phyloP scores from a whole-genome alignment of 202 grass and related monocot species.

The Musa balbisiana region DNA sequence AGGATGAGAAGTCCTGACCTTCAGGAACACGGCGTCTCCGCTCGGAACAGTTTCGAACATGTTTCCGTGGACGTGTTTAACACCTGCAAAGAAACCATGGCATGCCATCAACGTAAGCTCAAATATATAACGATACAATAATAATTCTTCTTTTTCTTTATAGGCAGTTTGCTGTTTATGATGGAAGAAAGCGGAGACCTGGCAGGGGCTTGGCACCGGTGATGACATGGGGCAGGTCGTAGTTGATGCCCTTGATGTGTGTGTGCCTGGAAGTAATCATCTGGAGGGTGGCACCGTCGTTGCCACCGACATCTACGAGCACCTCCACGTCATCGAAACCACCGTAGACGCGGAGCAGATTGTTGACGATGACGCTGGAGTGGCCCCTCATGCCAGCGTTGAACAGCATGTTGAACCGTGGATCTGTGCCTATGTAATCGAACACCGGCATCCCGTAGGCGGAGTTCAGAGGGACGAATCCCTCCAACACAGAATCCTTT shows the following conservation, averaged over 20 bases:
- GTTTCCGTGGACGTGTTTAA: too few relatives aligned
- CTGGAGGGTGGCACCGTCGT: not conserved
- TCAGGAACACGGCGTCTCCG: too few relatives aligned
- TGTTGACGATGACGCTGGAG: not conserved
- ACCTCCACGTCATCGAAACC: conserved; percentile 1
- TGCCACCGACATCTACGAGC: conserved; percentile 6
- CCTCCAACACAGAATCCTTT: conserved; percentile 44
- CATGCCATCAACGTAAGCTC: too few relatives aligned
- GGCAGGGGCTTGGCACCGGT: not conserved
- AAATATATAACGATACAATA: too few relatives aligned
- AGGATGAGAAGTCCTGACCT: too few relatives aligned
- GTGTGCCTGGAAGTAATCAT: not conserved
- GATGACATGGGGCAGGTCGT: conserved; percentile 13
- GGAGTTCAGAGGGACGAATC: not conserved
- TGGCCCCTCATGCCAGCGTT: not conserved
- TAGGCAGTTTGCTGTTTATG: too few relatives aligned
- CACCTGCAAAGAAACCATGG: too few relatives aligned
- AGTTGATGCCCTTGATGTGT: conserved; percentile 7
- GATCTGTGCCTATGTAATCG: conserved; percentile 74
- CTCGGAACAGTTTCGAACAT: too few relatives aligned
- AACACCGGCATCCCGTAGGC: conserved; percentile 40
- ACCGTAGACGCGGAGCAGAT: not conserved
- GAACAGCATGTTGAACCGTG: conserved; percentile 25
- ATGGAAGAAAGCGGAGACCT: not conserved
- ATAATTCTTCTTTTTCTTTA: too few relatives aligned